Evolutionary conservation across 1,284 basidiomycete species (phyloP), one percentile per base, ranked within the genome.

Genomic region (Malassezia japonica): DNA sequence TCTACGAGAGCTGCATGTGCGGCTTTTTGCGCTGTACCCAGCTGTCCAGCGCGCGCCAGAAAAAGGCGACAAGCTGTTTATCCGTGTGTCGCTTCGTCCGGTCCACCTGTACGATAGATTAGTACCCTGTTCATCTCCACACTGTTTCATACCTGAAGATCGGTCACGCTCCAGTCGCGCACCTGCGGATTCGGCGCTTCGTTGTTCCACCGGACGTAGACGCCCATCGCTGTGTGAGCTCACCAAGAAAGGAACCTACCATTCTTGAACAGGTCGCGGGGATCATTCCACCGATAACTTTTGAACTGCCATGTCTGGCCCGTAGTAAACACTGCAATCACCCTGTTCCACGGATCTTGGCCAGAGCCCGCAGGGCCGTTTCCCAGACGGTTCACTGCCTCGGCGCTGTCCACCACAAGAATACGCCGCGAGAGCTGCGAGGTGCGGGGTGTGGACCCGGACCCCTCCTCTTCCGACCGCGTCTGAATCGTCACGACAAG

Each of bases 291-390:
- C 72, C 89, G 89, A 77, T 96, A 98, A 25, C 85, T 83, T 60
- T 85, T 81, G 76, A 98, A 98, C 74, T 96, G 92, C 92, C 92
- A 98, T 42, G 84, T 83, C 65, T 96, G 92, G 2, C 92, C 92
- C 0, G 89, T 96, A 1, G 92, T 96, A 79, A 95, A 84, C 10
- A 98, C 92, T 61, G 88, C 92, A 4, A 95, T 83, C 5, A 98
- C 94, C 21, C 92, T 81, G 55, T 92, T 87, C 80, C 80, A 65
- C 9, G 57, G 61, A 43, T 72, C 69, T 16, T 50, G 41, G 3
- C 54, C 47, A 13, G 55, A 50, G 9, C 57, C 55, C 15, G 39
- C 27, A 1, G 56, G 46, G 4, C 56, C 62, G 2, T 48, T 57
- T 1, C 88, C 89, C 62, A 95, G 87, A 74, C 94, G 91, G 38